Conservation (phyloP, 192 early-diverging fungal species). For the Rhizophagus clarus region DNA sequence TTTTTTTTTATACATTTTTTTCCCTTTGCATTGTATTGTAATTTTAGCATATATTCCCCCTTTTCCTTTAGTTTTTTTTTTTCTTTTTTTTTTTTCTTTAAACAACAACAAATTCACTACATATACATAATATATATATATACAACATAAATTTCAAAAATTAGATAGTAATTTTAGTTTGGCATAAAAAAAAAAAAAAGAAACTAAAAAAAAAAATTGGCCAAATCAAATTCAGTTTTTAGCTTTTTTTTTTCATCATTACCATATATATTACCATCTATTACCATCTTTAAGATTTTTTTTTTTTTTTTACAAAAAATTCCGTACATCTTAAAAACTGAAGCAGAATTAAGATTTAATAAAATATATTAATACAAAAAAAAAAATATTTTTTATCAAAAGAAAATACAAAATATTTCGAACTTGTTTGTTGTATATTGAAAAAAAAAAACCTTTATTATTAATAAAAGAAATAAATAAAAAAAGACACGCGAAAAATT, state of each 20-base stretch:
- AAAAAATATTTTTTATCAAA: too few relatives aligned
- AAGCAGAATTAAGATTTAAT: too few relatives aligned
- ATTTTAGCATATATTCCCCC: constrained; percentile 13
- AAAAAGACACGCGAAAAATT: too few relatives aligned
- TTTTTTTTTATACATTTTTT: background rate
- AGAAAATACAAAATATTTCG: too few relatives aligned
- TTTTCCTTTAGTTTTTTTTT: background rate
- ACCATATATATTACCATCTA: too few relatives aligned
- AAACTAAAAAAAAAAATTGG: background rate
- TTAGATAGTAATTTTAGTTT: background rate
- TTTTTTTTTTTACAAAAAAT: background rate
- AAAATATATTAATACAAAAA: too few relatives aligned
- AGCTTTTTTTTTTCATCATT: background rate
- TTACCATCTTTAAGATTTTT: background rate
- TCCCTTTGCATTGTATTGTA: constrained; percentile 22
- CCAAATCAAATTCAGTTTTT: background rate
- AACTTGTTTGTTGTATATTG: too few relatives aligned
- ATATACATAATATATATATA: background rate
- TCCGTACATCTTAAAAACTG: too few relatives aligned
- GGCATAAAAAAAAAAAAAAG: background rate
- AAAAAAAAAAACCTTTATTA: too few relatives aligned
- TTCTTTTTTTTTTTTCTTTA: background rate
- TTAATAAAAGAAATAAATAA: too few relatives aligned
- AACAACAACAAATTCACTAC: too few relatives aligned
- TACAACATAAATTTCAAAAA: background rate